These are phyloP conservation scores for Citropsis articulata DNA, from an alignment of 345 rosid genomes.

Conservation along the genomic window DNA sequence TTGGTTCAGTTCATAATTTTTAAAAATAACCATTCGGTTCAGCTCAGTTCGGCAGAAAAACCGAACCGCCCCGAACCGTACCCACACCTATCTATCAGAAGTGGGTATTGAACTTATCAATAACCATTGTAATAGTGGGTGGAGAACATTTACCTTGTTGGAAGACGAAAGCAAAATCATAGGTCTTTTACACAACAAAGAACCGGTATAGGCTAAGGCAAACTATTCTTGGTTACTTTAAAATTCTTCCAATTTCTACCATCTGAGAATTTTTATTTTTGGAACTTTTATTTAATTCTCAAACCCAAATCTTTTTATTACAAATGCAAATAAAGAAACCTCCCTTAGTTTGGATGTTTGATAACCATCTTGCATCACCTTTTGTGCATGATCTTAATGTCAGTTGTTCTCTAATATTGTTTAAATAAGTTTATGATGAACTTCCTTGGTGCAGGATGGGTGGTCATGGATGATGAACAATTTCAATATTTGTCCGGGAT, in stretches of 20 bases:
- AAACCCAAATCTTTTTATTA: not conserved
- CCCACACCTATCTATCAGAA: not conserved
- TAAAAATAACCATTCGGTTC: too few relatives aligned
- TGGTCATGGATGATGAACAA: conserved; percentile 74
- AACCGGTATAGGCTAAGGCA: too few relatives aligned
- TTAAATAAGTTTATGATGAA: not conserved
- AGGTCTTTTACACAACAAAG: too few relatives aligned
- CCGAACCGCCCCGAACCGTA: too few relatives aligned
- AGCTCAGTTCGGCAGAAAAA: too few relatives aligned
- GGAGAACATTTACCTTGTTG: too few relatives aligned
- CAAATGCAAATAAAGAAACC: not conserved
- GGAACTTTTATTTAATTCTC: not conserved
- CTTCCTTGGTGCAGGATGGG: conserved; percentile 64
- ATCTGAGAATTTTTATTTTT: not conserved
- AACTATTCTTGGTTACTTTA: too few relatives aligned
- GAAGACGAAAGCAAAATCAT: too few relatives aligned
- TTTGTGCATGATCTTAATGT: conserved; percentile 2
- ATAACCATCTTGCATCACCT: not conserved
- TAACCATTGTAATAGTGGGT: too few relatives aligned
- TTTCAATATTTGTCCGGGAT: conserved; percentile 74
- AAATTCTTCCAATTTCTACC: too few relatives aligned
- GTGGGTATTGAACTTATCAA: not conserved
- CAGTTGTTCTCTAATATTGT: not conserved
- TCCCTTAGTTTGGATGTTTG: not conserved
- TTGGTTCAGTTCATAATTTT: too few relatives aligned